Evolutionary conservation across 202 grass and related monocot species (phyloP), one percentile per base, ranked within the genome.

Genomic region (Schoenoplectus triqueter): DNA sequence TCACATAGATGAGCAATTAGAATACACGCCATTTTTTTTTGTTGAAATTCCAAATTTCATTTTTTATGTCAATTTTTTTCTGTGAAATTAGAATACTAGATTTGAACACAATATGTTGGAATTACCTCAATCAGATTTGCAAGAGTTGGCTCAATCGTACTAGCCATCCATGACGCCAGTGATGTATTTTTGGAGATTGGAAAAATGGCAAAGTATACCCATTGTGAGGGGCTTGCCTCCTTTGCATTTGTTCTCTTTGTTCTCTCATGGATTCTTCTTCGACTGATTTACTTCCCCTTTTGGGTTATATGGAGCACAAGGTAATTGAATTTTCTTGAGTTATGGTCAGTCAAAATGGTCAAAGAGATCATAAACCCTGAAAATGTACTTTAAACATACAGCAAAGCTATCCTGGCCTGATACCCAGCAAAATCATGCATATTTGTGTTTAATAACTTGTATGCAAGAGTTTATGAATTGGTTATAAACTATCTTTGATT

Each of bases 281-380:
- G 88, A 55, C 85, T 95, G 42, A 86, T 91, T 84, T 90, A 89
- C 66, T 95, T 86, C 70, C 93, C 93, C 85, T 95, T 95, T 66
- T 90, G 93, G 90, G 85, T 95, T 81, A 78, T 95, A 18, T 87
- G 90, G 86, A 92, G 93, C 88, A 95, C 93, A 67, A 95, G 92
- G 92, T 95, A 89, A 85, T 65, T 60, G 76, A 20, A 10, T 80
- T 41, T 90, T 70, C 57, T 44, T 59, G 18, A 83, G 6, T 84
- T 80, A 2, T 86, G 48, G 69, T 64, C 56, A 85, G 49, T 52
- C 31, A 7, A 82, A 8, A 15, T 22, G 6, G 64, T n/a, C 75
- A 80, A 15, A 31, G 54, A 68, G 31, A 39, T 49, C 47, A 20
- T 87, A 52, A 85, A 89, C 13, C 48, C 52, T 87, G 55, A 55